phyloP scores from a whole-genome alignment of 148 eudicot species.

The Persicaria maculosa region DNA sequence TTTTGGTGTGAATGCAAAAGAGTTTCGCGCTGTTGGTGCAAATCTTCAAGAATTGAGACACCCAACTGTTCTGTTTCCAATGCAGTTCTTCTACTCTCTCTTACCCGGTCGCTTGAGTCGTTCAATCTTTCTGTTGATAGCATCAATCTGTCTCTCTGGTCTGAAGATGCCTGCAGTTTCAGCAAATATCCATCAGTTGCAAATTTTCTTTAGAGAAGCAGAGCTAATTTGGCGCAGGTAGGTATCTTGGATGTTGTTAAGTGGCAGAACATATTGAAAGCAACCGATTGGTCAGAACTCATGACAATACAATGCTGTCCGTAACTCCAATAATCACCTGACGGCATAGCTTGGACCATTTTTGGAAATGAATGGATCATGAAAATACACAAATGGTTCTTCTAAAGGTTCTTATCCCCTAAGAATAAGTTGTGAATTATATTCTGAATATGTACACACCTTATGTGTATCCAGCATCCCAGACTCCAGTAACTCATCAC shows the following conservation, averaged over 20 bases:
- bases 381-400: neutral
- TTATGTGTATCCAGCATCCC: slow-evolving; percentile 53
- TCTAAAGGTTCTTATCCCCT: neutral
- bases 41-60: slow-evolving; percentile 75
- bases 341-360: neutral
- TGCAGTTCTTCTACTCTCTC: slow-evolving; percentile 72
- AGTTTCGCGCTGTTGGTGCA: slow-evolving; percentile 74
- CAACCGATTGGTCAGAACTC: neutral
- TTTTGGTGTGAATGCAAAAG: slow-evolving; percentile 55
- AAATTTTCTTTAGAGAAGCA: neutral
- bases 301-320: neutral
- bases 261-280: neutral
- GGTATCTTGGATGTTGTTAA: neutral
- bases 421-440: neutral
- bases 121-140: slow-evolving; percentile 76
- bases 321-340: neutral
- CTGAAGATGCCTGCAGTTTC: slow-evolving; percentile 46
- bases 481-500: slow-evolving; percentile 69
- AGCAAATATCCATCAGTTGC: neutral
- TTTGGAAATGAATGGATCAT: neutral
- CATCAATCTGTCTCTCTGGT: slow-evolving; percentile 74
- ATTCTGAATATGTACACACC: slow-evolving; percentile 28
- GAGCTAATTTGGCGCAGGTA: neutral
- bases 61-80: slow-evolving; percentile 90
- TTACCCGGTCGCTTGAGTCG: slow-evolving; percentile 72